Conservation (phyloP, 805 yeast species). For the Saturnispora diversa region DNA sequence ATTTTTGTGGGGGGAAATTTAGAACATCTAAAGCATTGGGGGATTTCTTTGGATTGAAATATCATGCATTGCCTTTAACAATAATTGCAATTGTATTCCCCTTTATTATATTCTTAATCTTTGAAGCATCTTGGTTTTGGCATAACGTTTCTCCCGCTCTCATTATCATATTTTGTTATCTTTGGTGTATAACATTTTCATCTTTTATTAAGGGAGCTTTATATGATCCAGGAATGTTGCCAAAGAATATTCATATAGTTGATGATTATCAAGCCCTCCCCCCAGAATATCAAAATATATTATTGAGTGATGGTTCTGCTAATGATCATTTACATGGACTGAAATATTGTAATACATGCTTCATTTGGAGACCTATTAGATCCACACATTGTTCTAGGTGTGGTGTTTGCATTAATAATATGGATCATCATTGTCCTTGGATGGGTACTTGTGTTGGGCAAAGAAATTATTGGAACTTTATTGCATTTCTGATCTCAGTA, state of each 20-base stretch:
- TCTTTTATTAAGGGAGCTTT: constrained; percentile 48
- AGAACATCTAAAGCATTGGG: constrained; percentile 31
- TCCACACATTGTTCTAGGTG: constrained; percentile 70
- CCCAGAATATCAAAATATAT: constrained; percentile 45
- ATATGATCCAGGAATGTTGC: constrained; percentile 64
- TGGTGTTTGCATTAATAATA: constrained; percentile 50
- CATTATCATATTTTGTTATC: constrained; percentile 50
- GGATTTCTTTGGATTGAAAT: constrained; percentile 2
- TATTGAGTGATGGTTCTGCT: constrained; percentile 16
- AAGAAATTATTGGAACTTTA: constrained; percentile 57
- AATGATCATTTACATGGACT: constrained; percentile 28
- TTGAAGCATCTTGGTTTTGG: constrained; percentile 51
- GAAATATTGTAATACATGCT: constrained; percentile 51
- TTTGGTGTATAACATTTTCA: constrained; percentile 42
- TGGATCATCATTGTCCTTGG: constrained; percentile 61
- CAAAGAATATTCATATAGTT: constrained; percentile 56
- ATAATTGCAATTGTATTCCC: constrained; percentile 24
- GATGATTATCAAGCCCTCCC: constrained; percentile 38
- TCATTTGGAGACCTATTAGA: constrained; percentile 70
- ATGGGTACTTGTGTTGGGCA: constrained; percentile 72
- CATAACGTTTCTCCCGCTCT: constrained; percentile 44
- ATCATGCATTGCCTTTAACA: constrained; percentile 13
- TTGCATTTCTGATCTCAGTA: constrained; percentile 38
- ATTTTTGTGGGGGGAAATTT: constrained; percentile 59
- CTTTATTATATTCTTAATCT: constrained; percentile 45